Evolutionary conservation across 2,329 filamentous ascomycete species (phyloP).

Genomic region (Fusarium veterinarium): DNA sequence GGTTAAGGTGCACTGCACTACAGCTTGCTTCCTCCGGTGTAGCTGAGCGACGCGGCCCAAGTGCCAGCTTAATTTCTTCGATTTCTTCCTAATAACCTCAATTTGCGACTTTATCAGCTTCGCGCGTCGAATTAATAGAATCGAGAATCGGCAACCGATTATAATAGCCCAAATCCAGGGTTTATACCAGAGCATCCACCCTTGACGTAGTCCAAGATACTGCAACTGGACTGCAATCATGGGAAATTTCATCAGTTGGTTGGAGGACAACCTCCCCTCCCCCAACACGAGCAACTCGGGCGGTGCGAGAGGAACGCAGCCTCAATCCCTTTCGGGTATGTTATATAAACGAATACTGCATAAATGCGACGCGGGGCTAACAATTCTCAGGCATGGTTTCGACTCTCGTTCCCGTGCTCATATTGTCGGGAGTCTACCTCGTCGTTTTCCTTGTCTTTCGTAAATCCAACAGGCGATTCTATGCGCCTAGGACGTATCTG

Average conservation of each 20-base stretch:
- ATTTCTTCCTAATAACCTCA: constrained; percentile 19
- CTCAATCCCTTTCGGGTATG: constrained; percentile 52
- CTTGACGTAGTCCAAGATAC: constrained; percentile 8
- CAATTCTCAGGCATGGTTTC: constrained; percentile 53
- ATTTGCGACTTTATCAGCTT: not conserved
- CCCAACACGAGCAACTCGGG: constrained; percentile 43
- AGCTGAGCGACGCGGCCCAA: constrained; percentile 5
- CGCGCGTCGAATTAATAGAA: constrained; percentile 8
- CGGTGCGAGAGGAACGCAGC: constrained; percentile 40
- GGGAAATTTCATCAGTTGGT: constrained; percentile 55
- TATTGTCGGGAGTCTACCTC: constrained; percentile 62
- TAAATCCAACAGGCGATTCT: constrained; percentile 62
- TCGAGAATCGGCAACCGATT: not conserved
- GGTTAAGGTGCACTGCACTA: not conserved
- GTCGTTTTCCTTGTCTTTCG: constrained; percentile 63
- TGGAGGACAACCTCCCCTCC: constrained; percentile 48
- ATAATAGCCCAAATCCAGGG: constrained; percentile 11
- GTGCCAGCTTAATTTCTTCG: constrained; percentile 3
- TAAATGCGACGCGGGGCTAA: constrained; percentile 11
- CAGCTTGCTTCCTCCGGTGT: not conserved
- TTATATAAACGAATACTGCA: not conserved
- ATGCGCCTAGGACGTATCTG: constrained; percentile 65
- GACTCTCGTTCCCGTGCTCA: constrained; percentile 65
- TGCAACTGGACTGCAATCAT: constrained; percentile 43
- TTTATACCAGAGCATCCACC: constrained; percentile 3